Evolutionary conservation across 2,329 filamentous ascomycete genomes (phyloP).

Genomic region (Fusarium metavorans): DNA sequence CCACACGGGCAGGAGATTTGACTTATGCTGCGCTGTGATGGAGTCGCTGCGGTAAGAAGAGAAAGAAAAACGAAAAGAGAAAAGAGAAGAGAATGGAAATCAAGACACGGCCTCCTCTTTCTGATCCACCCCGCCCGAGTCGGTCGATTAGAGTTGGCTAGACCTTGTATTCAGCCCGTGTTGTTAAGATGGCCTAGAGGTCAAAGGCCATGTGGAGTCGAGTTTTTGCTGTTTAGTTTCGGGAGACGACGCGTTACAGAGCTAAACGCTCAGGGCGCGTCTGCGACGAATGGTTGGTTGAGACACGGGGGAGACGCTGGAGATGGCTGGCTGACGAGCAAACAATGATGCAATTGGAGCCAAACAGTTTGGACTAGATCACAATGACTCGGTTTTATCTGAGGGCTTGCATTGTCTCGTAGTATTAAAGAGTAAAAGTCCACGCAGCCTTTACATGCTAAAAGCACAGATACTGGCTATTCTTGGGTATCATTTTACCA

Average conservation of each 20-base stretch:
- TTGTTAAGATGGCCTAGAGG: slow-evolving; percentile 22
- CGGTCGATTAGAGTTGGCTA: slow-evolving; percentile 18
- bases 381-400: neutral
- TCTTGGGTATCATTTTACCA: slow-evolving; percentile 5
- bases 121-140: neutral
- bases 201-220: slow-evolving; percentile 4
- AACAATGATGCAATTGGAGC: slow-evolving; percentile 12
- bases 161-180: slow-evolving; percentile 23
- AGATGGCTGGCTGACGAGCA: slow-evolving; percentile 25
- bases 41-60: neutral
- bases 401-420: neutral
- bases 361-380: neutral
- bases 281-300: slow-evolving; percentile 20
- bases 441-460: neutral
- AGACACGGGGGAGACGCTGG: neutral
- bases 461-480: neutral
- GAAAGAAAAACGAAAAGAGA: neutral
- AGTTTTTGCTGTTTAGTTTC: slow-evolving; percentile 25
- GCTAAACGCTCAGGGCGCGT: slow-evolving; percentile 22
- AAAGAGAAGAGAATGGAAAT: neutral
- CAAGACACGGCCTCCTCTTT: neutral
- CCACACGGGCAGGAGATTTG: neutral
- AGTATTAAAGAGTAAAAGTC: no score
- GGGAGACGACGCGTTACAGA: slow-evolving; percentile 28
- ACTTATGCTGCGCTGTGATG: neutral